A percentile compares a stretch with the other conserved stretches of the same genome.
These are phyloP conservation scores for Pythium phragmiticola DNA, from an alignment of 352 stramenopile genomes.

Conservation along the genomic window DNA sequence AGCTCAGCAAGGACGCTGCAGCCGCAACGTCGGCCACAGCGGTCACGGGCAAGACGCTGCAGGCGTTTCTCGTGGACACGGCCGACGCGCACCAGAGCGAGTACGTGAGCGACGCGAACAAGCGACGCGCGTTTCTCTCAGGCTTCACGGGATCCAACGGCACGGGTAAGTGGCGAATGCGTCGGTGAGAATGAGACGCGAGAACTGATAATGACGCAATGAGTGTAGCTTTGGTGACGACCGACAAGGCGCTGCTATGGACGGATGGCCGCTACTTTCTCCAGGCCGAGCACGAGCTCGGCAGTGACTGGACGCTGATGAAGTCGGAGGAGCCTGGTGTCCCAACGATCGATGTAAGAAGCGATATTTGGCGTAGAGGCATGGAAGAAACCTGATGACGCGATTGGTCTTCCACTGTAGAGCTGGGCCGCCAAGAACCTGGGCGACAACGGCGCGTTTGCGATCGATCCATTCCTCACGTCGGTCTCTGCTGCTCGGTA, in stretches of 20 bases:
- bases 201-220: not conserved
- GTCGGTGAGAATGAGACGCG: not conserved
- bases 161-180: conserved; percentile 57
- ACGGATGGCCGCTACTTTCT: conserved; percentile 98
- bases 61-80: conserved; percentile 94
- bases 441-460: conserved; percentile 67
- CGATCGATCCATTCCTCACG: conserved; percentile 95
- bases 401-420: conserved; percentile 23
- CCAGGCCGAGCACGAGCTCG: conserved; percentile 94
- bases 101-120: conserved; percentile 96
- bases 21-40: conserved; percentile 9
- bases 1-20: conserved; percentile 44
- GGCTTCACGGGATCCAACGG: conserved; percentile 97
- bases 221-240: conserved; percentile 68
- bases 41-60: conserved; percentile 50
- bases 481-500: conserved; percentile 84
- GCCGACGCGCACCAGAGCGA: conserved; percentile 98
- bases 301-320: conserved; percentile 94
- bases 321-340: conserved; percentile 92
- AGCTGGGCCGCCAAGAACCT: conserved; percentile 69
- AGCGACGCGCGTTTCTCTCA: conserved; percentile 94
- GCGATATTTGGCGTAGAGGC: not conserved
- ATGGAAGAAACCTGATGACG: not conserved
- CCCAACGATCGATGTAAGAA: conserved; percentile 86
- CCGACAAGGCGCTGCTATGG: conserved; percentile 93